A percentile compares a stretch with the other conserved stretches of the same genome.
phyloP scores from a whole-genome alignment of 768 basidiomycete genomes.

The Holtermanniella nyarrowii region DNA sequence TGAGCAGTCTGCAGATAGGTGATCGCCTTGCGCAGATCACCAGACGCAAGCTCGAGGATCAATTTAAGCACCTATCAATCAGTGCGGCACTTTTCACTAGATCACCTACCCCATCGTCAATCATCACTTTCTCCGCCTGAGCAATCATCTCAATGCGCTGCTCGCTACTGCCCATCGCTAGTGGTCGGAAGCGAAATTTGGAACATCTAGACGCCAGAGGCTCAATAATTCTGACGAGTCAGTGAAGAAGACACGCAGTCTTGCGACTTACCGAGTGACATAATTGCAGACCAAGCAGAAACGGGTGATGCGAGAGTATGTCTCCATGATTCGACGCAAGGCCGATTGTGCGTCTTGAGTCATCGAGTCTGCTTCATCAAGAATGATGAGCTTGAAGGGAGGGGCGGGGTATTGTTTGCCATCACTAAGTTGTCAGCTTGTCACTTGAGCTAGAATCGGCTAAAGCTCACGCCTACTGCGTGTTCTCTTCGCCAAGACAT shows the following conservation, averaged over 20 bases:
- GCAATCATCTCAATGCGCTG: constrained; percentile 72
- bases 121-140: constrained; percentile 54
- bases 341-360: constrained; percentile 98
- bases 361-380: constrained; percentile 99
- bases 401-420: constrained; percentile 81
- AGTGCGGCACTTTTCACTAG: background rate
- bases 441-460: constrained; percentile 43
- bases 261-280: constrained; percentile 67
- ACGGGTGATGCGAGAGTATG: constrained; percentile 89
- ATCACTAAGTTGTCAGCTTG: constrained; percentile 54
- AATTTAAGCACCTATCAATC: constrained; percentile 25
- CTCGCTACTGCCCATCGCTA: constrained; percentile 67
- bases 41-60: constrained; percentile 51
- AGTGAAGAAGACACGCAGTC: background rate
- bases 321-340: constrained; percentile 97
- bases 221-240: constrained; percentile 72
- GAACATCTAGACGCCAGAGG: constrained; percentile 97
- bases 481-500: background rate
- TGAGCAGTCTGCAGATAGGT: constrained; percentile 95
- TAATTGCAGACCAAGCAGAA: constrained; percentile 99
- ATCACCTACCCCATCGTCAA: constrained; percentile 40
- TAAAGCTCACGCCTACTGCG: background rate
- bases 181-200: constrained; percentile 93
- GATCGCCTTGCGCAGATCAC: constrained; percentile 91
- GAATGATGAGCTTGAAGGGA: constrained; percentile 96